Evolutionary conservation across 768 basidiomycete genomes (phyloP).

Genomic region (Arthromyces matolae): DNA sequence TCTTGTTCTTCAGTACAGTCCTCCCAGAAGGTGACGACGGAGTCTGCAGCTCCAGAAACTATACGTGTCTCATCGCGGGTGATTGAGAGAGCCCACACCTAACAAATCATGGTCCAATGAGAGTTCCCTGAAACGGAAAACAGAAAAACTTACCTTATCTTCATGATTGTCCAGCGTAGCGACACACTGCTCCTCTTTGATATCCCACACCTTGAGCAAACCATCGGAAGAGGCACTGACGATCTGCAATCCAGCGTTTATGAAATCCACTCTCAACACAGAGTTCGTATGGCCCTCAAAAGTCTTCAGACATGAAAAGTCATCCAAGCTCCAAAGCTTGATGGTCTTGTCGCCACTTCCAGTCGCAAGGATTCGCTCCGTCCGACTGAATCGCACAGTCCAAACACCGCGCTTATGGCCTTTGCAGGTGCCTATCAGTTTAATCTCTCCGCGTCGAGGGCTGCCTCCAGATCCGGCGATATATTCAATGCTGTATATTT

Average conservation of each 20-base stretch:
- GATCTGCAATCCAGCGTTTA: slow-evolving; percentile 79
- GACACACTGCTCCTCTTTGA: slow-evolving; percentile 82
- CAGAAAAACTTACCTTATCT: slow-evolving; percentile 68
- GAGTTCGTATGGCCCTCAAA: slow-evolving; percentile 99
- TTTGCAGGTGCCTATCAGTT: slow-evolving; percentile 81
- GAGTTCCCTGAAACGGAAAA: no score
- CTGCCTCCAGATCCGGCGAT: slow-evolving; percentile 33
- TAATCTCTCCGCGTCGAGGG: slow-evolving; percentile 63
- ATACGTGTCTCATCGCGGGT: slow-evolving; percentile 78
- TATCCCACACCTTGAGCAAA: slow-evolving; percentile 93
- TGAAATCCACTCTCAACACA: slow-evolving; percentile 87
- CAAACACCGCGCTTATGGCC: slow-evolving; percentile 98
- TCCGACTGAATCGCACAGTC: slow-evolving; percentile 83
- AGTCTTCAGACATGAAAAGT: slow-evolving; percentile 91
- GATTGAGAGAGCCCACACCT: slow-evolving; percentile 97
- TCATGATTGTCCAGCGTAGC: slow-evolving; percentile 95
- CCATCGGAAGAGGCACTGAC: slow-evolving; percentile 93
- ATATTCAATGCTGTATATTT: slow-evolving; percentile 79
- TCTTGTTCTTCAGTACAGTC: slow-evolving; percentile 88
- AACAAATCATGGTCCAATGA: no score
- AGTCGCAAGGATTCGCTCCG: slow-evolving; percentile 83
- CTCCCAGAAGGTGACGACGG: slow-evolving; percentile 93
- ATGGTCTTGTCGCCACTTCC: slow-evolving; percentile 95
- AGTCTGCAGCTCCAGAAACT: slow-evolving; percentile 94
- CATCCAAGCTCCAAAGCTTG: slow-evolving; percentile 90